These are phyloP conservation scores for Saturnispora sekii DNA, from an alignment of 805 yeast genomes.

Conservation along the genomic window DNA sequence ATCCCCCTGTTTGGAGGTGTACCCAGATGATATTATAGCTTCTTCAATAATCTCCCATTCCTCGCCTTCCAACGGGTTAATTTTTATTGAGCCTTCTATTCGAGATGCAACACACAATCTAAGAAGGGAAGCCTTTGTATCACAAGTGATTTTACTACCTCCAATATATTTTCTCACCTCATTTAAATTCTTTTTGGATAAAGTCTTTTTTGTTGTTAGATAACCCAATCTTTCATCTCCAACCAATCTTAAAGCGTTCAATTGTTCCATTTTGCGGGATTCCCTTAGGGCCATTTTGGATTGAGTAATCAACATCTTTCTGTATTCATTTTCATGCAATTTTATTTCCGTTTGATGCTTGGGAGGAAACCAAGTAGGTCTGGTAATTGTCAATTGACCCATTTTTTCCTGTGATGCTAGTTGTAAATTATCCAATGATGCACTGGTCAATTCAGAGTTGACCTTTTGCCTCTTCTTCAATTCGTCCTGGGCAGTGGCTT, in stretches of 20 bases:
- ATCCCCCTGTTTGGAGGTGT: conserved; percentile 3
- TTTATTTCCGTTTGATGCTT: conserved; percentile 42
- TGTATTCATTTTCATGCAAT: conserved; percentile 48
- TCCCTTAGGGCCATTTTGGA: conserved; percentile 25
- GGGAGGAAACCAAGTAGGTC: conserved; percentile 70
- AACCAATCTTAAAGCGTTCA: conserved; percentile 23
- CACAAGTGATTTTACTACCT: conserved; percentile 23
- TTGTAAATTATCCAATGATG: conserved; percentile 43
- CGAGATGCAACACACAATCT: too few relatives aligned
- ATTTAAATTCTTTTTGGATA: conserved; percentile 23
- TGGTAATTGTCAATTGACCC: conserved; percentile 43
- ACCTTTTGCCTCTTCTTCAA: conserved; percentile 29
- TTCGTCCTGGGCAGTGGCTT: conserved; percentile 28
- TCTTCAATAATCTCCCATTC: conserved; percentile 2
- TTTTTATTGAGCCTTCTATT: too few relatives aligned
- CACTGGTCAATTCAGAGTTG: background rate
- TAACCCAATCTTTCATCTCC: conserved; percentile 27
- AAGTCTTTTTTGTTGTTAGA: conserved; percentile 20
- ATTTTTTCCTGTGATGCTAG: conserved; percentile 55
- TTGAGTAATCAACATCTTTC: conserved; percentile 27
- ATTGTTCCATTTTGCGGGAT: conserved; percentile 26
- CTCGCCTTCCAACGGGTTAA: background rate
- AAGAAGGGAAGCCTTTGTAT: conserved; percentile 9
- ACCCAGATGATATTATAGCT: background rate
- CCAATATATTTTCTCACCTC: conserved; percentile 27